A percentile compares a stretch with the other conserved stretches of the same genome.
Evolutionary conservation across 139 green algal species (phyloP).

Genomic region (Tetradesmus obliquus): DNA sequence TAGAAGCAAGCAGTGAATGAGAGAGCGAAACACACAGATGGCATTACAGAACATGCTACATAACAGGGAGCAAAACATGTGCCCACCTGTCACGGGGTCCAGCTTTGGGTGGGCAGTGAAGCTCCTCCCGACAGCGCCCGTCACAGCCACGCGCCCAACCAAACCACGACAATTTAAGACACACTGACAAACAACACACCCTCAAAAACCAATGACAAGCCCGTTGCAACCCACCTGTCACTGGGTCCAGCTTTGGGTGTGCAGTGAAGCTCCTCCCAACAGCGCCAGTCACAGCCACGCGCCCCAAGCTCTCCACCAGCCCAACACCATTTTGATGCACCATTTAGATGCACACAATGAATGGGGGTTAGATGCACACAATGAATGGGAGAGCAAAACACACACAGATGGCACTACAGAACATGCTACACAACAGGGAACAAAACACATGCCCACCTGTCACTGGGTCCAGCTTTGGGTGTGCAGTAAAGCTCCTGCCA

Average conservation of each 20-base stretch:
- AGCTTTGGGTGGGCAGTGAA: too few species aligned
- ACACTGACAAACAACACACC: too few species aligned
- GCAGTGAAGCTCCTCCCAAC: constrained; percentile 84
- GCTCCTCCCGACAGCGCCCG: too few species aligned
- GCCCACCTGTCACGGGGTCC: constrained; percentile 52
- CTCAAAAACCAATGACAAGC: too few species aligned
- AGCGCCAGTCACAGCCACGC: constrained; percentile 18
- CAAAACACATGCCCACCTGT: constrained; percentile 48
- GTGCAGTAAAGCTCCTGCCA: constrained; percentile 81
- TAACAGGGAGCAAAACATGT: too few species aligned
- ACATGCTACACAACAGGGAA: neutral
- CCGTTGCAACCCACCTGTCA: too few species aligned
- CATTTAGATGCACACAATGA: too few species aligned
- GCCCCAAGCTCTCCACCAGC: neutral
- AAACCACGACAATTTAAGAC: too few species aligned
- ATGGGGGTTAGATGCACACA: too few species aligned
- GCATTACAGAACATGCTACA: neutral
- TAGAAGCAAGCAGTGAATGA: too few species aligned
- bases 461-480: constrained; percentile 83
- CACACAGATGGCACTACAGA: neutral
- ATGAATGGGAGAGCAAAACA: too few species aligned
- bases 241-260: constrained; percentile 83
- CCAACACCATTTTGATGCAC: neutral
- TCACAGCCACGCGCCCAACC: too few species aligned
- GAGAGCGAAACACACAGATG: neutral